phyloP scores from a whole-genome alignment of 768 basidiomycete species.

The Podaxis pistillaris region DNA sequence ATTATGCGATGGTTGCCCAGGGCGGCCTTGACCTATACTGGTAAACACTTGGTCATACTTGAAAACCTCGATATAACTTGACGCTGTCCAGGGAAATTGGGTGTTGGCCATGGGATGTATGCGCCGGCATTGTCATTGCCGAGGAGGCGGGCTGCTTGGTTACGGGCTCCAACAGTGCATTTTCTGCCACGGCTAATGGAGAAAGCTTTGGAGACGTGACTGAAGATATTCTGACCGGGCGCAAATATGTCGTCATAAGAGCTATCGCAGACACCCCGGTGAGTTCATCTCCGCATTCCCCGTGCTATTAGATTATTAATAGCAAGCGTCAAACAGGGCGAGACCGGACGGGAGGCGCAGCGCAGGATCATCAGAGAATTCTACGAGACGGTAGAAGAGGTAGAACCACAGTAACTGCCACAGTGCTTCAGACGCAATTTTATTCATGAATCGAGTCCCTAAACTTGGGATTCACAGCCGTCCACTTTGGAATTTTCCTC shows the following conservation, averaged over 20 bases:
- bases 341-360: constrained; percentile 71
- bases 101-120: constrained; percentile 84
- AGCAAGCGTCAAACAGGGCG: constrained; percentile 34
- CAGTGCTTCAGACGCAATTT: too few species aligned
- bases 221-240: constrained; percentile 68
- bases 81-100: constrained; percentile 71
- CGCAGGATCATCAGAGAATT: constrained; percentile 81
- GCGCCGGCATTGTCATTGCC: constrained; percentile 88
- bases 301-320: neutral
- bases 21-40: constrained; percentile 88
- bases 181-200: constrained; percentile 34
- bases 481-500: neutral
- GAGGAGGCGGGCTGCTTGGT: constrained; percentile 85
- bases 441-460: too few species aligned
- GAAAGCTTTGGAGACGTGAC: constrained; percentile 59
- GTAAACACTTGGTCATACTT: constrained; percentile 36
- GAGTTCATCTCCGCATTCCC: constrained; percentile 18
- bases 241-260: constrained; percentile 80
- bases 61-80: too few species aligned
- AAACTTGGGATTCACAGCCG: too few species aligned
- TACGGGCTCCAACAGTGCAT: constrained; percentile 61
- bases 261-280: constrained; percentile 61
- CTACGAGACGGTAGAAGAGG: constrained; percentile 78
- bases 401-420: constrained; percentile 45
- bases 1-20: constrained; percentile 82